Evolutionary conservation across 2,329 filamentous ascomycete species (phyloP).

Genomic region (Aspergillus eucalypticola): DNA sequence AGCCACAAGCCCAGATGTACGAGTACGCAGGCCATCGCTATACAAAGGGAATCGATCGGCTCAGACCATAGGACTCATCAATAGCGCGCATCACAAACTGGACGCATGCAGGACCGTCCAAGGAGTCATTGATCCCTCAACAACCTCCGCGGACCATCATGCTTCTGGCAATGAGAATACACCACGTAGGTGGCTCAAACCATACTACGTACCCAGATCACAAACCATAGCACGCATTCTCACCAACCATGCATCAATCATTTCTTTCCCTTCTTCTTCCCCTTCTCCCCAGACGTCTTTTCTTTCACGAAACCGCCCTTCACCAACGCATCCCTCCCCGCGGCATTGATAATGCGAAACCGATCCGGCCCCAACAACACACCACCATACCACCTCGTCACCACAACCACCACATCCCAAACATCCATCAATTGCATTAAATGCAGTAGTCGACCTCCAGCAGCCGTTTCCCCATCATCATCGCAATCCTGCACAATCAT

Average conservation of each 20-base stretch:
- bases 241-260: not conserved
- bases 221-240: not conserved
- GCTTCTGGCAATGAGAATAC: too few relatives aligned
- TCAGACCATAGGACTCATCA: too few relatives aligned
- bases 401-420: conserved; percentile 90
- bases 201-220: not conserved
- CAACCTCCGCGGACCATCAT: too few relatives aligned
- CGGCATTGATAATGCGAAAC: conserved; percentile 86
- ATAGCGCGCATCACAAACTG: too few relatives aligned
- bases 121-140: too few relatives aligned
- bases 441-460: conserved; percentile 80
- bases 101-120: too few relatives aligned
- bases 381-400: conserved; percentile 94
- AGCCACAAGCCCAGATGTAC: too few relatives aligned
- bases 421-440: conserved; percentile 93
- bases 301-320: conserved; percentile 69
- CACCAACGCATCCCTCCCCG: conserved; percentile 80
- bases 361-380: conserved; percentile 83
- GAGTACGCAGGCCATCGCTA: too few relatives aligned
- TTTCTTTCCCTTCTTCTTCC: conserved; percentile 56
- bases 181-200: too few relatives aligned
- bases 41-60: too few relatives aligned
- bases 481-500: conserved; percentile 83
- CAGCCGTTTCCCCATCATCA: conserved; percentile 93
- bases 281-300: conserved; percentile 25